These are phyloP conservation scores for Priceomyces fermenticarens DNA, from an alignment of 805 yeast species.

Conservation along the genomic window DNA sequence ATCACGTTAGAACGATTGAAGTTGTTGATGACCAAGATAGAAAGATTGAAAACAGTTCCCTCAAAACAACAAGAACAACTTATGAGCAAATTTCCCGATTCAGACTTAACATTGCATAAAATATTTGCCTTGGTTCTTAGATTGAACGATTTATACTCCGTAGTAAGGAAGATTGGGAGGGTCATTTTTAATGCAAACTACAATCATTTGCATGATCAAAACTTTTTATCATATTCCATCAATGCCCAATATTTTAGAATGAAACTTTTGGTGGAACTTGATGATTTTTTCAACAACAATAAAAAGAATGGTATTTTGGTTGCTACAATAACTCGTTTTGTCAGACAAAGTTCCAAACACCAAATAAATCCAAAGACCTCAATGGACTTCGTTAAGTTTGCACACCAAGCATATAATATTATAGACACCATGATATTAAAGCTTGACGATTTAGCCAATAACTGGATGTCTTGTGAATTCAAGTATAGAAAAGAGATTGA, in stretches of 20 bases:
- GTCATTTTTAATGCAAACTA: slow-evolving; percentile 44
- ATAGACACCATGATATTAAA: slow-evolving; percentile 25
- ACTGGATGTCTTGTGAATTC: slow-evolving; percentile 44
- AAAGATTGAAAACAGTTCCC: slow-evolving; percentile 13
- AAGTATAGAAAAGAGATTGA: slow-evolving; percentile 36
- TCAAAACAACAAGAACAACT: slow-evolving; percentile 8
- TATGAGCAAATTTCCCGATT: slow-evolving; percentile 29
- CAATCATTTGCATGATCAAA: slow-evolving; percentile 41
- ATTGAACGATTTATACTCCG: slow-evolving; percentile 48
- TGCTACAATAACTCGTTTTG: slow-evolving; percentile 45
- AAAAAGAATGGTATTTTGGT: slow-evolving; percentile 49
- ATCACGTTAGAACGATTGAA: slow-evolving; percentile 24
- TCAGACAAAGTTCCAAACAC: slow-evolving; percentile 38
- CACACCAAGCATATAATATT: slow-evolving; percentile 35
- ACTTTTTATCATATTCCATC: slow-evolving; percentile 25
- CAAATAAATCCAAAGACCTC: slow-evolving; percentile 34
- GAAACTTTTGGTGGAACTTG: slow-evolving; percentile 22
- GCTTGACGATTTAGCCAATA: slow-evolving; percentile 34
- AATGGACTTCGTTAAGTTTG: slow-evolving; percentile 39
- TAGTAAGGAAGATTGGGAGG: slow-evolving; percentile 47
- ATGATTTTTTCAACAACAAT: slow-evolving; percentile 39
- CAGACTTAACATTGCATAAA: slow-evolving; percentile 45
- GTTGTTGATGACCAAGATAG: slow-evolving; percentile 14
- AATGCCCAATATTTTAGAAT: slow-evolving; percentile 28
- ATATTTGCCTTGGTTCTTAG: slow-evolving; percentile 44